Conservation (phyloP, 768 basidiomycete species). For the Hericium alpestre region DNA sequence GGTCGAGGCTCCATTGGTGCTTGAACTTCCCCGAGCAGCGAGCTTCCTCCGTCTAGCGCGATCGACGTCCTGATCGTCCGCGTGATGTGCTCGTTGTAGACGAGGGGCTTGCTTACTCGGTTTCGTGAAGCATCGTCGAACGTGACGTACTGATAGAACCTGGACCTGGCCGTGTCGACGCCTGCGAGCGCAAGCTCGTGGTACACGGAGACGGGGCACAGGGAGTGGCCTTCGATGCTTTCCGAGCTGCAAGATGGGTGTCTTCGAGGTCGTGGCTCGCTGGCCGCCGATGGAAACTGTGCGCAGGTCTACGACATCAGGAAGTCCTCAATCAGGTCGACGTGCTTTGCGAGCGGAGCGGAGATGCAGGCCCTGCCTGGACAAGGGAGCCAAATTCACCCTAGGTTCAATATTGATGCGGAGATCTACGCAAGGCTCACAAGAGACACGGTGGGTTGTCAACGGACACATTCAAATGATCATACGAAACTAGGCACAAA, state of each 20-base stretch:
- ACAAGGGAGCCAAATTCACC: too few relatives aligned
- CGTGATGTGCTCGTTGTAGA: conserved; percentile 27
- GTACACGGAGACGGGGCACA: conserved; percentile 62
- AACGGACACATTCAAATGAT: too few relatives aligned
- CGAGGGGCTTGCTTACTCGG: conserved; percentile 49
- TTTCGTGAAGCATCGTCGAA: conserved; percentile 27
- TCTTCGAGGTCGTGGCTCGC: conserved; percentile 41
- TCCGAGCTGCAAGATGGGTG: conserved; percentile 35
- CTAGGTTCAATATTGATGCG: too few relatives aligned
- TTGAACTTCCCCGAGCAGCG: too few relatives aligned
- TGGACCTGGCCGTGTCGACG: conserved; percentile 22
- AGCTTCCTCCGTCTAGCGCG: conserved; percentile 24
- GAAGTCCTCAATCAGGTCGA: conserved; percentile 15
- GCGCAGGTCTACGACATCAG: conserved; percentile 30
- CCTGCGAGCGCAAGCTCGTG: conserved; percentile 44
- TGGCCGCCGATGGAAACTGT: conserved; percentile 13
- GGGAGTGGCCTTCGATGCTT: conserved; percentile 22
- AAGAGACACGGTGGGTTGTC: too few relatives aligned
- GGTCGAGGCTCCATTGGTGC: too few relatives aligned
- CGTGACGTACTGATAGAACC: conserved; percentile 16
- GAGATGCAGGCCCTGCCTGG: too few relatives aligned
- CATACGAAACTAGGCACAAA: too few relatives aligned
- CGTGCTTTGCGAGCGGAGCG: background rate
- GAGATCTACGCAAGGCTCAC: too few relatives aligned
- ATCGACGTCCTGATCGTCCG: conserved; percentile 30